These are phyloP conservation scores for Micractinium conductrix DNA, from an alignment of 139 green algal genomes.

Conservation along the genomic window DNA sequence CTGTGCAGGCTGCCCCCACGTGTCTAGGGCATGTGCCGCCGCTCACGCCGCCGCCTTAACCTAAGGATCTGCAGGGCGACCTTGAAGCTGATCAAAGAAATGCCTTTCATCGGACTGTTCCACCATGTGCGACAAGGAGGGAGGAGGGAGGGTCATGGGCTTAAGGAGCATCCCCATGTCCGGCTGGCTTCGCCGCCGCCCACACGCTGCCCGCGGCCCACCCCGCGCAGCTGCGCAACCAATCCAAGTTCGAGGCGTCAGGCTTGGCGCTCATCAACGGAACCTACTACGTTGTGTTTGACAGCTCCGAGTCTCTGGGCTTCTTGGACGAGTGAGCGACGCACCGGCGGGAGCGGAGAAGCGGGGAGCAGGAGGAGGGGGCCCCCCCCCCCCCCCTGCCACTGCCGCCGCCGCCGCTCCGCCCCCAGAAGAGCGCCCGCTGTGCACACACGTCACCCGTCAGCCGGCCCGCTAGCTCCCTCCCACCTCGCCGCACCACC, in stretches of 20 bases:
- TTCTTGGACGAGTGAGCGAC: neutral
- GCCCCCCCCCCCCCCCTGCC: too few species aligned
- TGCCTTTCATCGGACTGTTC: neutral
- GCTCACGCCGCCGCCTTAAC: too few species aligned
- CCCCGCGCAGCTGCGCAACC: neutral
- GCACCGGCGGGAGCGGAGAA: too few species aligned
- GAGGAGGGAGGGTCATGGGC: neutral
- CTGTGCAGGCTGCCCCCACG: too few species aligned
- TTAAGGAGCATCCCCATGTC: neutral
- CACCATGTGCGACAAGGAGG: neutral
- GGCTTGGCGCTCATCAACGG: neutral
- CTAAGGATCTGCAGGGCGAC: too few species aligned
- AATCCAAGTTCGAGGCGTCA: constrained; percentile 31
- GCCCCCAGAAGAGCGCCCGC: too few species aligned
- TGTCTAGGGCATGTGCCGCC: too few species aligned
- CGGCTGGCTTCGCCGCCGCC: neutral
- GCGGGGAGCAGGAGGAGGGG: neutral
- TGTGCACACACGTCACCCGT: too few species aligned
- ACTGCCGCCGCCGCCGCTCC: too few species aligned
- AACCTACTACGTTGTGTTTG: constrained; percentile 44
- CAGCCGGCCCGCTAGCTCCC: too few species aligned
- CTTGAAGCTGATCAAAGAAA: neutral
- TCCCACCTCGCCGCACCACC: too few species aligned
- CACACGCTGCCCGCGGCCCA: neutral
- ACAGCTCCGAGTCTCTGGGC: neutral